Evolutionary conservation across 345 rosid genomes (phyloP).

Genomic region (Hypericum perforatum): DNA sequence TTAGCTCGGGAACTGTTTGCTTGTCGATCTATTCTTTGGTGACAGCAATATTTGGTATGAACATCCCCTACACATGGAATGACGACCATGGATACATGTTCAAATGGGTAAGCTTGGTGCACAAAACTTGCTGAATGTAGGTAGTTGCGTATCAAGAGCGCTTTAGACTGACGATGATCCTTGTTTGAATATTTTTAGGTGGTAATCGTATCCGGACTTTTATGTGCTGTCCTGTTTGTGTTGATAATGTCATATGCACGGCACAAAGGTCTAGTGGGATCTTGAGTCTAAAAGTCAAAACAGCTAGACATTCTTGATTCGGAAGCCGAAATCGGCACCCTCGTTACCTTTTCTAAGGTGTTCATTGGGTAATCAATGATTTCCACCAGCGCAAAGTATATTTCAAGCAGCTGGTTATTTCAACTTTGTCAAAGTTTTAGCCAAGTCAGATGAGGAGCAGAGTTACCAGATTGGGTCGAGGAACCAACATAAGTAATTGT

Average conservation of each 20-base stretch:
- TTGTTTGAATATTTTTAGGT: constrained; percentile 36
- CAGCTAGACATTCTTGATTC: no score
- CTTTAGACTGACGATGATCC: background rate
- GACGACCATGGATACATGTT: constrained; percentile 56
- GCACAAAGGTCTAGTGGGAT: constrained; percentile 79
- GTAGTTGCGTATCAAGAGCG: background rate
- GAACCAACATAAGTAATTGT: no score
- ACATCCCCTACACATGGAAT: constrained; percentile 89
- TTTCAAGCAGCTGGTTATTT: no score
- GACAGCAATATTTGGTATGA: constrained; percentile 87
- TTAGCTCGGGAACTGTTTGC: constrained; percentile 68
- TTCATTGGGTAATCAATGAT: no score
- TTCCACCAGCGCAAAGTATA: no score
- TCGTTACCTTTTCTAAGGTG: no score
- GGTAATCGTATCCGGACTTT: constrained; percentile 35
- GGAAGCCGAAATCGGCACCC: no score
- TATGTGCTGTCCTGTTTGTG: constrained; percentile 35
- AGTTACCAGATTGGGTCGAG: no score
- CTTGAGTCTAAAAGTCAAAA: constrained; percentile 24
- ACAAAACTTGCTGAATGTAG: background rate
- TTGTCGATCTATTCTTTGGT: constrained; percentile 61
- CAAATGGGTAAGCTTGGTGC: constrained; percentile 49
- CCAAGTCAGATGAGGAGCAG: no score
- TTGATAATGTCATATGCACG: constrained; percentile 70
- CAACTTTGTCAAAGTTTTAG: no score